Evolutionary conservation across 306 rosid species (phyloP).

Genomic region (Sesbania bispinosa): DNA sequence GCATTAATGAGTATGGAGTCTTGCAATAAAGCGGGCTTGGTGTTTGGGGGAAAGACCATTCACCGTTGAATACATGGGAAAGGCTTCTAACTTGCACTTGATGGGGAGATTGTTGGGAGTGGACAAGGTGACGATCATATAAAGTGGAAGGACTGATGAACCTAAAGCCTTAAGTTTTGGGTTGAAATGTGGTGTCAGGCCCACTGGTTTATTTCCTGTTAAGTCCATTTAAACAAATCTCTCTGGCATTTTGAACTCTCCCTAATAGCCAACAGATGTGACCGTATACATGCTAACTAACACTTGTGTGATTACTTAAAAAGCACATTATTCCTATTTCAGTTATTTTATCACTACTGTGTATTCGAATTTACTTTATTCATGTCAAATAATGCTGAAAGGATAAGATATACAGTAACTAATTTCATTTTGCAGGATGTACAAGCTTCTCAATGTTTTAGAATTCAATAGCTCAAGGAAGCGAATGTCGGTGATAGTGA

Average conservation of each 20-base stretch:
- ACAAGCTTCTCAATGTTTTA: constrained; percentile 68
- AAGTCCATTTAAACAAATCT: background rate
- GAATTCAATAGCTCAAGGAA: constrained; percentile 82
- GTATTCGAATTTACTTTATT: background rate
- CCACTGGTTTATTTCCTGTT: background rate
- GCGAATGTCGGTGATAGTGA: constrained; percentile 87
- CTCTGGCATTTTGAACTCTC: background rate
- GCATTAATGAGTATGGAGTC: background rate
- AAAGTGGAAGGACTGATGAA: background rate
- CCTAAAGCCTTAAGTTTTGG: background rate
- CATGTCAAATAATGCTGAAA: background rate
- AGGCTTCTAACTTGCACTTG: background rate
- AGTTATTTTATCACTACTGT: background rate
- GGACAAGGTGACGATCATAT: background rate
- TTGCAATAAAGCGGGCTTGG: background rate
- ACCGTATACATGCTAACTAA: background rate
- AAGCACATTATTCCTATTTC: background rate
- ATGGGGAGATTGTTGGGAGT: background rate
- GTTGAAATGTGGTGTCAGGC: background rate
- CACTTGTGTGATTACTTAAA: background rate
- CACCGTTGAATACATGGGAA: background rate
- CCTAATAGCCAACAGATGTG: background rate
- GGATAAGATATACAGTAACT: background rate
- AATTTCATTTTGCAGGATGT: constrained; percentile 45
- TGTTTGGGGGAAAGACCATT: background rate